Conservation (phyloP, 768 basidiomycete species). For the Serpula lacrymans region DNA sequence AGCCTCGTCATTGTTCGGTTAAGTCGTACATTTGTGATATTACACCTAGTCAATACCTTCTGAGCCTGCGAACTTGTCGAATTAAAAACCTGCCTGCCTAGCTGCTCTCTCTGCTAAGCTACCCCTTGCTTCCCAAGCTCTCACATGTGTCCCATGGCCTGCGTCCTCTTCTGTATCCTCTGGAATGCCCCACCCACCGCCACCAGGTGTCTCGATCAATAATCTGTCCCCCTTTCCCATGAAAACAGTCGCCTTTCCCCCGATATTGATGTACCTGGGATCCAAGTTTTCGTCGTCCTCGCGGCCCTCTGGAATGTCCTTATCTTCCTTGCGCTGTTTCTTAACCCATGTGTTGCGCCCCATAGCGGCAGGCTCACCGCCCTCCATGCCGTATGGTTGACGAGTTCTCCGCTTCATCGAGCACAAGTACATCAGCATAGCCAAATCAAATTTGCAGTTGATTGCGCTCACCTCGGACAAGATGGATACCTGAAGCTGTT, state of each 20-base stretch:
- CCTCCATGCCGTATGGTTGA: constrained; percentile 83
- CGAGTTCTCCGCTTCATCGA: constrained; percentile 77
- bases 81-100: constrained; percentile 59
- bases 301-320: constrained; percentile 55
- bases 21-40: too few species aligned
- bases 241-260: constrained; percentile 81
- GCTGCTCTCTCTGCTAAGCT: constrained; percentile 64
- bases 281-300: constrained; percentile 23
- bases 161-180: constrained; percentile 12
- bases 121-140: constrained; percentile 67
- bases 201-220: constrained; percentile 85
- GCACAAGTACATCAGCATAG: background rate
- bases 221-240: constrained; percentile 88
- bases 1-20: too few species aligned
- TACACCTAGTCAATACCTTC: too few species aligned
- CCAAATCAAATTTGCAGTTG: background rate
- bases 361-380: constrained; percentile 65
- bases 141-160: constrained; percentile 27
- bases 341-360: constrained; percentile 92
- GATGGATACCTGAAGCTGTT: constrained; percentile 83
- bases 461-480: constrained; percentile 66
- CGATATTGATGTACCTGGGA: constrained; percentile 74
- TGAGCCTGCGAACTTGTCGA: too few species aligned
- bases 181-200: constrained; percentile 74
- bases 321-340: constrained; percentile 58